phyloP scores from a whole-genome alignment of 2,329 filamentous ascomycete genomes.

The Thermomyces lanuginosus region DNA sequence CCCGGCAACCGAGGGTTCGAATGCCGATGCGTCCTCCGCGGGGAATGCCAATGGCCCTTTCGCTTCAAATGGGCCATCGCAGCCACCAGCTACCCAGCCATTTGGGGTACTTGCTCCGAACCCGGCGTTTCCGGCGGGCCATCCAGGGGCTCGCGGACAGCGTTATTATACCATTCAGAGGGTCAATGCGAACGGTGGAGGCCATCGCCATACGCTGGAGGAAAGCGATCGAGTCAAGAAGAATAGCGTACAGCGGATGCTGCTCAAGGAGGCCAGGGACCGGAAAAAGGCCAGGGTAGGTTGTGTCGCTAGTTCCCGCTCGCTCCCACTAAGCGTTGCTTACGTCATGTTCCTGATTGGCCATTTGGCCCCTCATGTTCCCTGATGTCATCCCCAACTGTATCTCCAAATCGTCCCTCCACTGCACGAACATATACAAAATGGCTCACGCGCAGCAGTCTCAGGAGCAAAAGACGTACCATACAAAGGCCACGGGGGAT shows the following conservation, averaged over 20 bases:
- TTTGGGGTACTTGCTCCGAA: constrained; percentile 32
- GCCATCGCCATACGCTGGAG: constrained; percentile 57
- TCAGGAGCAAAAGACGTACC: constrained; percentile 42
- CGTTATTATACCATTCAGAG: constrained; percentile 60
- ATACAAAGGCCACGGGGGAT: constrained; percentile 55
- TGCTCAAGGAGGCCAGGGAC: constrained; percentile 49
- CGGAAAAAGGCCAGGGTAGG: constrained; percentile 43
- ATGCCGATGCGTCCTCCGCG: constrained; percentile 7
- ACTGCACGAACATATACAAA: constrained; percentile 18
- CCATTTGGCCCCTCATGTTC: no score
- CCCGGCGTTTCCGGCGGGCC: constrained; percentile 23
- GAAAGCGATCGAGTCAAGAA: constrained; percentile 69
- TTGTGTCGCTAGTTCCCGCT: constrained; percentile 8
- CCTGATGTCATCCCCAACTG: no score
- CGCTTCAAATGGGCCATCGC: constrained; percentile 8
- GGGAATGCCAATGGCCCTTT: constrained; percentile 10
- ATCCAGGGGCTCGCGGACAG: constrained; percentile 35
- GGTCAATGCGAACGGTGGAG: constrained; percentile 60
- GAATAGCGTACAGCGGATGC: constrained; percentile 53
- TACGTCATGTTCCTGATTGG: constrained; percentile 5
- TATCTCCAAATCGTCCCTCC: no score
- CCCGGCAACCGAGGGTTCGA: constrained; percentile 20
- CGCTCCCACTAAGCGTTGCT: constrained; percentile 1
- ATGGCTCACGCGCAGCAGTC: constrained; percentile 25
- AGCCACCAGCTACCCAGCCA: constrained; percentile 11